Evolutionary conservation across 2,329 filamentous ascomycete genomes (phyloP), one percentile per base, ranked within the genome.

Genomic region (Lachnellula subtilissima): DNA sequence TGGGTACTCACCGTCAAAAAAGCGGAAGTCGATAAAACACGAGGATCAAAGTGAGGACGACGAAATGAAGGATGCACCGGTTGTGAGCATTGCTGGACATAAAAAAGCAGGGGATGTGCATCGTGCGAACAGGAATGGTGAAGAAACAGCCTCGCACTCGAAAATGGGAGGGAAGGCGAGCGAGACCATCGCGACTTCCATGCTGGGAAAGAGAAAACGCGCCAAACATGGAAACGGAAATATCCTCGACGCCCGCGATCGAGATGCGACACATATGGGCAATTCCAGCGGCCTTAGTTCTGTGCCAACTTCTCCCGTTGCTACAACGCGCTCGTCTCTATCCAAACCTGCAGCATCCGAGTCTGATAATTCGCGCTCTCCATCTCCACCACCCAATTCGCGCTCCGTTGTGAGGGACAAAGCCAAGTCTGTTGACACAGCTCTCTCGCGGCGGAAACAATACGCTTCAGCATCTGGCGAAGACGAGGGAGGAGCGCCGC

Each of bases 41-140:
- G 85, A 87, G 67, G 82, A 85, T 66, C 80, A 76, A 65, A 82
- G 78, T 64, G 83, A 84, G 55, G 76, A 78, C 54, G 82, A 84
- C 58, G 74, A 72, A 42, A 62, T 65, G 42, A 59, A 48, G 43
- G 59, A 61, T 50, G 61, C 59, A 17, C 52, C 61, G 11, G 58
- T 60, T 14, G 47, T 60, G 45, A 54, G 37, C 37, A 55, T 47
- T 49, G 28, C 43, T 36, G 54, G 53, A 49, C 25, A 15, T 3
- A 50, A 37, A 28, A 25, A 48, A 12, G 25, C 19, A 22, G 35
- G 54, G 19, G 15, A 56, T 48, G 17, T 6, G 8, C 14, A 28
- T 22, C 43, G 25, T n/a, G 17, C 19, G 12, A 25, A 32, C 53
- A 45, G 17, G n/a, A 40, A 57, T 43, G 48, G 28, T 32, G 45